These are phyloP conservation scores for Kwoniella dendrophila DNA, from an alignment of 768 basidiomycete genomes.

Conservation along the genomic window DNA sequence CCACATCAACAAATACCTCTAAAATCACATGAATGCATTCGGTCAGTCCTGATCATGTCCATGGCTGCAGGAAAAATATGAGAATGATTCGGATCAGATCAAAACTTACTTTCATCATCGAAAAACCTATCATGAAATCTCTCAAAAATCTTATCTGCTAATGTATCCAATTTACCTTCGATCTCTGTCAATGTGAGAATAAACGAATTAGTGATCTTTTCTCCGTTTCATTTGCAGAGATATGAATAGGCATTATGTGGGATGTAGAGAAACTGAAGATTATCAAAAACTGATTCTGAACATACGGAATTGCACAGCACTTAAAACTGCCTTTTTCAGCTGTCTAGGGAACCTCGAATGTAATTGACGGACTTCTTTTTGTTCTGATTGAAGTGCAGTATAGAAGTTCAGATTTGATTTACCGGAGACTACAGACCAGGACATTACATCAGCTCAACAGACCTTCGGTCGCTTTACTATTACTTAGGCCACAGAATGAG, in stretches of 20 bases:
- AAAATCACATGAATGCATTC: conserved; percentile 11
- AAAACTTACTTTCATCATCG: conserved; percentile 76
- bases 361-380: conserved; percentile 81
- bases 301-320: conserved; percentile 92
- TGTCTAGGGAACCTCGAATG: conserved; percentile 89
- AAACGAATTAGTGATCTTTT: not conserved
- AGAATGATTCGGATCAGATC: not conserved
- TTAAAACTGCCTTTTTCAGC: conserved; percentile 87
- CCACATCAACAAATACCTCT: conserved; percentile 85
- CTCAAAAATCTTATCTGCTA: conserved; percentile 92
- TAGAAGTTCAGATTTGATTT: conserved; percentile 93
- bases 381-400: conserved; percentile 88
- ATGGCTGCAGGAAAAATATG: not conserved
- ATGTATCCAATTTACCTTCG: conserved; percentile 89
- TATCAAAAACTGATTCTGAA: not conserved
- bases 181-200: conserved; percentile 67
- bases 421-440: conserved; percentile 85
- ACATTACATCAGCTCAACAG: no score
- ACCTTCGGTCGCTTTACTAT: no score
- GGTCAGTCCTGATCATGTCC: not conserved
- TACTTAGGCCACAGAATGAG: no score
- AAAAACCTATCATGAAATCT: conserved; percentile 97
- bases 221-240: no score
- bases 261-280: not conserved
- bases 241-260: not conserved